Evolutionary conservation across 2,329 filamentous ascomycete species (phyloP), one percentile per base, ranked within the genome.

Genomic region (Penicillium sp.): DNA sequence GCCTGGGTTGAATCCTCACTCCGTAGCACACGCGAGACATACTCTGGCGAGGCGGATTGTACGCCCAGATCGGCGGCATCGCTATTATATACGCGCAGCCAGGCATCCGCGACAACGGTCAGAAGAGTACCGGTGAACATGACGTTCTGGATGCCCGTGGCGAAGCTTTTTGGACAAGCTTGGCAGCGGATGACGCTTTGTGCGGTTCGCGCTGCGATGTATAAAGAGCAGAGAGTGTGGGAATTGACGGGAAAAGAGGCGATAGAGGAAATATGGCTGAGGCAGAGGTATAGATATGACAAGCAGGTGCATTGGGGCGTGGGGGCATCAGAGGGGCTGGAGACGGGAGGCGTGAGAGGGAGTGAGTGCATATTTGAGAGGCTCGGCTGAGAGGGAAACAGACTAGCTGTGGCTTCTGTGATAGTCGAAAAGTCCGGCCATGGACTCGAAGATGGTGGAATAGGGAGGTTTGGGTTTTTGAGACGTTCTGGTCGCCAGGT

Each of bases 121-220:
- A 75, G 56, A 10, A 74, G 58, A 9, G 71, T 73, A 10, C 67
- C 68, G n/a, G 67, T 64, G 40, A 74, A 64, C 69, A 73, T 74
- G 36, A 74, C 64, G 42, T 75, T 75, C 48, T 74, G 72, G 20
- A 71, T 55, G 6, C 66, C 65, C 1, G 70, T 68, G 27, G 68
- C 64, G 46, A 73, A 73, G 27, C 58, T 62, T 29, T 64, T 63
- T 1, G 71, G 71, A 47, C 72, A 75, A 14, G 63, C 53, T 35
- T 61, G 54, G 50, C 72, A 75, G 50, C 69, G 69, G 22, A 74
- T 66, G 11, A 73, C 70, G 16, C 62, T 54, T 24, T 62, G 63
- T 11, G 69, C 70, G 8, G 69, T 74, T 45, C 63, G 62, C 22
- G 71, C 64, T 13, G 68, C 69, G n/a, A 66, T 69, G 39, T 68